phyloP scores from a whole-genome alignment of 352 stramenopile genomes.

The Phytopythium mirpurense region DNA sequence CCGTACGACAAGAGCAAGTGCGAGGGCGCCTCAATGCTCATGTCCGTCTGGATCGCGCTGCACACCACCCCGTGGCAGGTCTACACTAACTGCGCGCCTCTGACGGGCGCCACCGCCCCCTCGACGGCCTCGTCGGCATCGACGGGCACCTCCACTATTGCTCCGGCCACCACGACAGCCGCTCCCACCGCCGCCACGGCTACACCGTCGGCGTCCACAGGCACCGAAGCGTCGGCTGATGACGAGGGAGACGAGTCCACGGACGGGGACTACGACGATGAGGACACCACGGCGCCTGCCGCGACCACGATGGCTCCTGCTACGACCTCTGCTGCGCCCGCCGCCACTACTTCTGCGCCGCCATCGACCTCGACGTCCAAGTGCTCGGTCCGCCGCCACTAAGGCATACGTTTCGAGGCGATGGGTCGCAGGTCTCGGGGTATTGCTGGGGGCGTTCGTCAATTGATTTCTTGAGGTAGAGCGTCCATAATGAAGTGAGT shows the following conservation, averaged over 20 bases:
- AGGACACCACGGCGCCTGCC: background rate
- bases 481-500: too few species aligned
- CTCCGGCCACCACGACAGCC: conserved; percentile 9
- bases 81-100: conserved; percentile 27
- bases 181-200: background rate
- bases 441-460: too few species aligned
- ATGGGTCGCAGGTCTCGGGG: too few species aligned
- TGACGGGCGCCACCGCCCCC: conserved; percentile 1
- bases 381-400: conserved; percentile 6
- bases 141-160: conserved; percentile 2
- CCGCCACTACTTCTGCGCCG: background rate
- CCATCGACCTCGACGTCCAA: conserved; percentile 4
- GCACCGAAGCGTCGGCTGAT: background rate
- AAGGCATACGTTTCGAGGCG: too few species aligned
- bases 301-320: conserved; percentile 3
- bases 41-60: conserved; percentile 25
- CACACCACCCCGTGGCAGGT: conserved; percentile 25
- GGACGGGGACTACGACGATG: background rate
- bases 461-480: conserved; percentile 1
- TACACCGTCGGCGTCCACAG: background rate
- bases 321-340: too few species aligned
- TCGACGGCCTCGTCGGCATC: background rate
- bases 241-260: background rate
- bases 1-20: conserved; percentile 23
- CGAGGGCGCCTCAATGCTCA: conserved; percentile 16